Percentiles rank a stretch among this genome's conserved stretches.
These are phyloP conservation scores for Cephalotrichum gorgonifer DNA, from an alignment of 2,329 filamentous ascomycete species.

Conservation along the genomic window DNA sequence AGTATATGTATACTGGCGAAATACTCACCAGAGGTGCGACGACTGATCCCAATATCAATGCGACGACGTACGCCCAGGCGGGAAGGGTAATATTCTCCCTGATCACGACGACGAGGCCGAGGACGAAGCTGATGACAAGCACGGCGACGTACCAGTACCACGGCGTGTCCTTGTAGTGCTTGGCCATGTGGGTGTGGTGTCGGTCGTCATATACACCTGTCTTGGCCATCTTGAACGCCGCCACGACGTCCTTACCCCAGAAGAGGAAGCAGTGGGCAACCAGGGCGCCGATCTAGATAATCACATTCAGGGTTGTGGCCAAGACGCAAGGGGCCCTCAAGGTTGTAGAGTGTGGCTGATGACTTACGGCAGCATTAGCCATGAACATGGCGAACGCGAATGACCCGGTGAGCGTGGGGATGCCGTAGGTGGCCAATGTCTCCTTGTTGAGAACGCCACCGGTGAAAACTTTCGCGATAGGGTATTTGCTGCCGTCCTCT, in stretches of 20 bases:
- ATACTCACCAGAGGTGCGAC: slow-evolving; percentile 38
- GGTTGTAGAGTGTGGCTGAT: fast-evolving
- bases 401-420: slow-evolving; percentile 34
- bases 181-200: slow-evolving; percentile 41
- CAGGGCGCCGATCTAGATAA: slow-evolving; percentile 40
- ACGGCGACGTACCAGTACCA: slow-evolving; percentile 36
- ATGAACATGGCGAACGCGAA: slow-evolving; percentile 46
- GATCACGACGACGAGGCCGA: slow-evolving; percentile 33
- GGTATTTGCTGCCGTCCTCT: slow-evolving; percentile 29
- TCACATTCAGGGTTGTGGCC: slow-evolving; percentile 5
- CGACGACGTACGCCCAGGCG: slow-evolving; percentile 34
- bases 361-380: slow-evolving; percentile 42
- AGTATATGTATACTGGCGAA: background rate
- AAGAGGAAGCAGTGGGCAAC: slow-evolving; percentile 41
- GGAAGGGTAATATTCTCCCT: slow-evolving; percentile 36
- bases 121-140: slow-evolving; percentile 31
- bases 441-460: slow-evolving; percentile 28
- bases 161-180: slow-evolving; percentile 39
- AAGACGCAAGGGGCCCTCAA: too few relatives aligned
- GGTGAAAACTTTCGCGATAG: slow-evolving; percentile 25
- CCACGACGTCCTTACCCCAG: slow-evolving; percentile 41
- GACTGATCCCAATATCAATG: slow-evolving; percentile 29
- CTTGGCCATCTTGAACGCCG: slow-evolving; percentile 34
- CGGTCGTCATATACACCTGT: slow-evolving; percentile 33
- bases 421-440: slow-evolving; percentile 29